Percentiles rank a stretch among this genome's conserved stretches.
phyloP scores from a whole-genome alignment of 768 basidiomycete genomes.

The Boletus sp. region DNA sequence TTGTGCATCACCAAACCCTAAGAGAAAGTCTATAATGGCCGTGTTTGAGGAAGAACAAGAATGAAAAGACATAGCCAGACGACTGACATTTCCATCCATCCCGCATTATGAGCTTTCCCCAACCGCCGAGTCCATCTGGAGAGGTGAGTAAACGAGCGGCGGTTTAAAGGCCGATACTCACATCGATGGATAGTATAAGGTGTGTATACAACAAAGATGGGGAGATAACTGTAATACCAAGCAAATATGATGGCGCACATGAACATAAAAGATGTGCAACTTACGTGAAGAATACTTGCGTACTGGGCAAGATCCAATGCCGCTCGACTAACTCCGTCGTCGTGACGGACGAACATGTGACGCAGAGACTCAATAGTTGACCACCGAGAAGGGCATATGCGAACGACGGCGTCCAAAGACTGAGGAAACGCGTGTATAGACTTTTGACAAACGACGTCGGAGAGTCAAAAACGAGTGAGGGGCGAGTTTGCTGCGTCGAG shows the following conservation, averaged over 20 bases:
- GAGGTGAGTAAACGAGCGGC: background rate
- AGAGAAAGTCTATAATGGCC: slow-evolving; percentile 56
- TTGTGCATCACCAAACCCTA: slow-evolving; percentile 80
- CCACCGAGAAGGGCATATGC: slow-evolving; percentile 27
- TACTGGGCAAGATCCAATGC: slow-evolving; percentile 71
- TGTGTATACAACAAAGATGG: slow-evolving; percentile 71
- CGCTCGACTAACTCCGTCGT: slow-evolving; percentile 68
- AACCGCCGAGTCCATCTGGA: slow-evolving; percentile 75
- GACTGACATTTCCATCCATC: slow-evolving; percentile 87
- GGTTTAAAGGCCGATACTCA: slow-evolving; percentile 34
- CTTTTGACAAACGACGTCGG: slow-evolving; percentile 17
- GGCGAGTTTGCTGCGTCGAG: slow-evolving; percentile 9
- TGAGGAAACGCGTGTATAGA: slow-evolving; percentile 18
- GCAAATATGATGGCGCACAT: background rate
- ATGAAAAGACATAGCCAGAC: background rate
- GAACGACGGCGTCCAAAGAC: slow-evolving; percentile 30
- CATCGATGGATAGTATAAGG: slow-evolving; percentile 87
- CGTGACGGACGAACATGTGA: slow-evolving; percentile 45
- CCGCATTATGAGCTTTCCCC: slow-evolving; percentile 64
- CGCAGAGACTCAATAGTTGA: slow-evolving; percentile 21
- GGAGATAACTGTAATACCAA: slow-evolving; percentile 56
- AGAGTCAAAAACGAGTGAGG: slow-evolving; percentile 18
- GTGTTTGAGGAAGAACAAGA: background rate
- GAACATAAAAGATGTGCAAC: slow-evolving; percentile 24
- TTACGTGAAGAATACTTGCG: slow-evolving; percentile 78